A percentile compares a stretch with the other conserved stretches of the same genome.
Evolutionary conservation across 1,284 basidiomycete species (phyloP).

Genomic region (Vanrija sp.): DNA sequence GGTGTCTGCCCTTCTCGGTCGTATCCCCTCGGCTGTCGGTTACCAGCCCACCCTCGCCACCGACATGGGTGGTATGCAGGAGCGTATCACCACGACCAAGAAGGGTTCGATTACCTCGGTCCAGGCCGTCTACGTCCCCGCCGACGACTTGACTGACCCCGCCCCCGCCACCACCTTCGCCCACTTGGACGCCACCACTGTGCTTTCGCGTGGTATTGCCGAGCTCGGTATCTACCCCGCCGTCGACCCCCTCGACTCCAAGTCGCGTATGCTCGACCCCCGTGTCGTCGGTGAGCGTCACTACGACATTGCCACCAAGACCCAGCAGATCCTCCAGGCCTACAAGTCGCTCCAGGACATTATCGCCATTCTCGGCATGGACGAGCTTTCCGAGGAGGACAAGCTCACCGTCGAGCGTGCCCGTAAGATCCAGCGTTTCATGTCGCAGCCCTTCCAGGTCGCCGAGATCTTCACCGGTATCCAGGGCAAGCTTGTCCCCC

Average conservation of each 20-base stretch:
- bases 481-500: slow-evolving; percentile 88
- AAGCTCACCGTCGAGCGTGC: slow-evolving; percentile 84
- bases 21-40: slow-evolving; percentile 99
- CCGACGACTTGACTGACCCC: slow-evolving; percentile 99
- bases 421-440: slow-evolving; percentile 80
- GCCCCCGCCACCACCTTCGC: slow-evolving; percentile 99
- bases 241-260: slow-evolving; percentile 98
- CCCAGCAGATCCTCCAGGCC: slow-evolving; percentile 98
- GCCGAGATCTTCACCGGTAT: slow-evolving; percentile 99
- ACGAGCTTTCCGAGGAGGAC: slow-evolving; percentile 99
- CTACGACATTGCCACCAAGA: slow-evolving; percentile 90
- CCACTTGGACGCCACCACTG: slow-evolving; percentile 99
- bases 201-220: slow-evolving; percentile 97
- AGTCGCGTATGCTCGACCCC: slow-evolving; percentile 99
- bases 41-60: slow-evolving; percentile 99
- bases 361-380: slow-evolving; percentile 81
- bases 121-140: slow-evolving; percentile 98
- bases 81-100: slow-evolving; percentile 99
- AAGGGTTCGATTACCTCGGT: slow-evolving; percentile 99
- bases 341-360: slow-evolving; percentile 96
- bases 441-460: slow-evolving; percentile 79
- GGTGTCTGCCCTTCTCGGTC: slow-evolving; percentile 98
- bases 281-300: slow-evolving; percentile 91
- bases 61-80: slow-evolving; percentile 99
- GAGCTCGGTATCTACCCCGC: slow-evolving; percentile 99